Percentiles rank a stretch among this genome's conserved stretches.
phyloP scores from a whole-genome alignment of 192 early-diverging fungal species.

The Globomyces pollinis-pini region DNA sequence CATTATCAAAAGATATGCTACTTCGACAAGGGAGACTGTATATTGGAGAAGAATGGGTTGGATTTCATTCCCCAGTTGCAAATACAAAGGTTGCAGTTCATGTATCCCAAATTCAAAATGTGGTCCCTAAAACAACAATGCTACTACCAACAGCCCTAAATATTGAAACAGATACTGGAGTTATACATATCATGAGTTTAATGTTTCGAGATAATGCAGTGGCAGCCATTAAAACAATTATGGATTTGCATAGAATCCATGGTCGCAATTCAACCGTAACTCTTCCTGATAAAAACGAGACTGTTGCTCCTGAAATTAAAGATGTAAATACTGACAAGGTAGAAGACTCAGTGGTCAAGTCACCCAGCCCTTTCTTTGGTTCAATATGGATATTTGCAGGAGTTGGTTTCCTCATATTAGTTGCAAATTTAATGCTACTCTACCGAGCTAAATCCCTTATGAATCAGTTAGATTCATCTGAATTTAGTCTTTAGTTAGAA shows the following conservation, averaged over 20 bases:
- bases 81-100: constrained; percentile 2
- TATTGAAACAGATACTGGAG: neutral
- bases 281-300: neutral
- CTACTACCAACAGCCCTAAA: neutral
- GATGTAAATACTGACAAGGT: neutral
- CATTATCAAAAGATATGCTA: neutral
- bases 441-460: too few relatives aligned
- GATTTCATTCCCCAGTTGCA: constrained; percentile 6
- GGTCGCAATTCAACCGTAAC: too few relatives aligned
- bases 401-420: too few relatives aligned
- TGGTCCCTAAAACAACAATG: constrained; percentile 2
- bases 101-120: constrained; percentile 2
- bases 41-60: neutral
- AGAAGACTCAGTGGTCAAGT: neutral
- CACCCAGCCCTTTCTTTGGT: neutral
- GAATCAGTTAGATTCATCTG: too few relatives aligned
- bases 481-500: too few relatives aligned
- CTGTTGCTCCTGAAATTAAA: neutral
- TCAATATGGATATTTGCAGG: too few relatives aligned
- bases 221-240: neutral
- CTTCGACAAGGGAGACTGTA: constrained; percentile 3
- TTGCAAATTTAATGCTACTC: too few relatives aligned
- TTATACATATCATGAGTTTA: neutral
- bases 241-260: neutral
- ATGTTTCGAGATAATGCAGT: constrained; percentile 11